These are phyloP conservation scores for Cucumis melo DNA, from an alignment of 306 rosid species.

Conservation along the genomic window DNA sequence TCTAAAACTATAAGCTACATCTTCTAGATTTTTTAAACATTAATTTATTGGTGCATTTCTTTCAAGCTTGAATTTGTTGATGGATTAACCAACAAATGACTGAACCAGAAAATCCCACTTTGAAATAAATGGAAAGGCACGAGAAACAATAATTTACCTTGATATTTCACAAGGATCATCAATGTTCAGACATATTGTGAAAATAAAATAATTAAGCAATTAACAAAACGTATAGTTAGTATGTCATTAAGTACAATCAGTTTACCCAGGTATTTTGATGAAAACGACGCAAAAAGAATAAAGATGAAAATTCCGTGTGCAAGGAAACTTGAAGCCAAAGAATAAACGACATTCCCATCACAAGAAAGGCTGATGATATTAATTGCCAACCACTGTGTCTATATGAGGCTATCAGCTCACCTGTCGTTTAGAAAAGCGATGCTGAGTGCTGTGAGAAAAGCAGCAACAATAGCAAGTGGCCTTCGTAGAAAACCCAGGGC, in stretches of 20 bases:
- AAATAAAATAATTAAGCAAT: not conserved
- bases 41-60: not conserved
- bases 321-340: not conserved
- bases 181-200: not conserved
- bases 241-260: not conserved
- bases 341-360: not conserved
- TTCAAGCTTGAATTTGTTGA: not conserved
- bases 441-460: conserved; percentile 70
- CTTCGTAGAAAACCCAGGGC: conserved; percentile 80
- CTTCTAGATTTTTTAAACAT: not conserved
- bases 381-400: not conserved
- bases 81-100: not conserved
- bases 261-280: not conserved
- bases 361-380: not conserved
- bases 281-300: not conserved
- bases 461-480: conserved; percentile 74
- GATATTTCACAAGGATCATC: not conserved
- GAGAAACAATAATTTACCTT: not conserved
- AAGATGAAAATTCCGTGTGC: too few relatives aligned
- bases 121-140: not conserved
- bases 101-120: not conserved
- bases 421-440: conserved; percentile 94
- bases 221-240: not conserved
- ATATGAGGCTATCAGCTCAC: conserved; percentile 18
- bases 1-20: not conserved